phyloP scores from a whole-genome alignment of 768 basidiomycete species.

The Leccinum uliginosum region DNA sequence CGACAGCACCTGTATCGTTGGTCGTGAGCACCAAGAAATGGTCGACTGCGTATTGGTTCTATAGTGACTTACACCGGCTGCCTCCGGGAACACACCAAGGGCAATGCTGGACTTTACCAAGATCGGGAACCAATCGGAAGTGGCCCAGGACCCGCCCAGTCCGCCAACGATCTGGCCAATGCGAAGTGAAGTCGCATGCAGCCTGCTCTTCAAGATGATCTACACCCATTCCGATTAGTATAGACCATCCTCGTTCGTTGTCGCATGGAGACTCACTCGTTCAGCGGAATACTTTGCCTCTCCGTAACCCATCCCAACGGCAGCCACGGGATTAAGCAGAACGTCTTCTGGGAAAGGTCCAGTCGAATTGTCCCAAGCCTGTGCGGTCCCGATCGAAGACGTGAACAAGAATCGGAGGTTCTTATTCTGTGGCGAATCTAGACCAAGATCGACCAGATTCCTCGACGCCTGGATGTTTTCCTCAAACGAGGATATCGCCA shows the following conservation, averaged over 20 bases:
- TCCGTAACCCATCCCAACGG: constrained; percentile 41
- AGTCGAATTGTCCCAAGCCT: constrained; percentile 26
- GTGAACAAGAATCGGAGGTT: constrained; percentile 36
- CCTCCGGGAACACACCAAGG: constrained; percentile 26
- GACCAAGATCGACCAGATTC: constrained; percentile 31
- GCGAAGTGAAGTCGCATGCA: constrained; percentile 36
- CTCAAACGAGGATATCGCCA: constrained; percentile 40
- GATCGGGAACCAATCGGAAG: constrained; percentile 45
- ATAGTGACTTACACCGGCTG: constrained; percentile 29
- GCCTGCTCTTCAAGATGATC: constrained; percentile 37
- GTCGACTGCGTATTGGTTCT: neutral
- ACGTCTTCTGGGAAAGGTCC: constrained; percentile 36
- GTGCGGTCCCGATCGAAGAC: constrained; percentile 37
- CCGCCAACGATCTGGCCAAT: constrained; percentile 47
- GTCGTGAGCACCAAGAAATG: no score
- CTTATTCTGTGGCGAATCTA: constrained; percentile 24
- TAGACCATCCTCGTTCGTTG: neutral
- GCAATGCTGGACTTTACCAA: constrained; percentile 33
- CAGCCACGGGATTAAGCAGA: constrained; percentile 27
- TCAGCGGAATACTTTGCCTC: constrained; percentile 45
- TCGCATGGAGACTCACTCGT: constrained; percentile 21
- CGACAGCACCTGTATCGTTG: constrained; percentile 29
- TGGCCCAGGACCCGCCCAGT: constrained; percentile 38
- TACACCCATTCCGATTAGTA: constrained; percentile 6
- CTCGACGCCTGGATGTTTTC: constrained; percentile 37